Evolutionary conservation across 1,284 basidiomycete genomes (phyloP).

Genomic region (Apiotrichum sp.): DNA sequence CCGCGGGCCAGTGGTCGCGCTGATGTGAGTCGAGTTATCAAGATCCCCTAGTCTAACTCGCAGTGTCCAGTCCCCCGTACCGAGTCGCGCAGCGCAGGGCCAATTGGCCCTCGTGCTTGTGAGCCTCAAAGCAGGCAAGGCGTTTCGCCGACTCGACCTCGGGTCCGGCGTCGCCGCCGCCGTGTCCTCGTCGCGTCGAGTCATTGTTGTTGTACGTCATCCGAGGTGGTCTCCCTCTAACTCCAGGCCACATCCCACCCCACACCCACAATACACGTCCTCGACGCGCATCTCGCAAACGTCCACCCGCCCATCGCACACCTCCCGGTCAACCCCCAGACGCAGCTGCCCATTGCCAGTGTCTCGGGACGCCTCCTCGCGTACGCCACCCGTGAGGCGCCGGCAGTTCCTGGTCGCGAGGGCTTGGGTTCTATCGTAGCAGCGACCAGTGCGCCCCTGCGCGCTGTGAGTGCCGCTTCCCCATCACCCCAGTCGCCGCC

Average conservation of each 20-base stretch:
- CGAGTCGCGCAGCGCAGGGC: slow-evolving; percentile 1
- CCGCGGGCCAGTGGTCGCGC: slow-evolving; percentile 16
- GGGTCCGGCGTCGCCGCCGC: slow-evolving; percentile 22
- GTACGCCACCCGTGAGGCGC: slow-evolving; percentile 24
- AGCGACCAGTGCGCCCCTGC: slow-evolving; percentile 3
- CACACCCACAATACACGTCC: slow-evolving; percentile 25
- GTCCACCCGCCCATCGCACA: slow-evolving; percentile 9
- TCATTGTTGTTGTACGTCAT: slow-evolving; percentile 29
- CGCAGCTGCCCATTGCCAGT: slow-evolving; percentile 23
- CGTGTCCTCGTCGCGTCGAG: slow-evolving; percentile 16
- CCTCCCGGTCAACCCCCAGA: slow-evolving; percentile 16
- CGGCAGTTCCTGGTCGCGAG: slow-evolving; percentile 24
- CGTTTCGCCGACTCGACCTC: slow-evolving; percentile 26
- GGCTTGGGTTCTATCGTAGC: slow-evolving; percentile 35
- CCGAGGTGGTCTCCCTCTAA: not conserved
- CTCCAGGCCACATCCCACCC: slow-evolving; percentile 27
- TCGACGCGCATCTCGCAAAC: slow-evolving; percentile 21
- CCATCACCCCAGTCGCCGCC: not conserved
- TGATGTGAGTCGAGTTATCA: slow-evolving; percentile 17
- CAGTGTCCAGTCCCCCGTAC: not conserved
- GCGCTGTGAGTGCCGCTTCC: slow-evolving; percentile 1
- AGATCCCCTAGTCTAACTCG: not conserved
- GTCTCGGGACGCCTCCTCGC: slow-evolving; percentile 36
- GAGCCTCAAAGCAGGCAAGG: slow-evolving; percentile 22
- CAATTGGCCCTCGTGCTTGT: slow-evolving; percentile 24